Evolutionary conservation across 805 yeast genomes (phyloP), one percentile per base, ranked within the genome.

Genomic region (Brettanomyces nanus): DNA sequence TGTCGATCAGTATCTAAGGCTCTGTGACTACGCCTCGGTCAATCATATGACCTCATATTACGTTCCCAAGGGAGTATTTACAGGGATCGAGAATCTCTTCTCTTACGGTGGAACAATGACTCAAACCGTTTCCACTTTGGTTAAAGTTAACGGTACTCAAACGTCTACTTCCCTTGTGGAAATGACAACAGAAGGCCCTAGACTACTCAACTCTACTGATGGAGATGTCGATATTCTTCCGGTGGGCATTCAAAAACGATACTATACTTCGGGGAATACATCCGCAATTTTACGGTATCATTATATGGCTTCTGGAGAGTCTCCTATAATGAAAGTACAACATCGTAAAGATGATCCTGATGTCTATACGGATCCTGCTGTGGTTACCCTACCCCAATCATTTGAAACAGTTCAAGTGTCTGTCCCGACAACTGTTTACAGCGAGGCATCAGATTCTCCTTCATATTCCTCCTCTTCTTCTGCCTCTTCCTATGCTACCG

Each of bases 1-100:
- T 6, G 47, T 59, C 9, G 63, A 61, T 41, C 65, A 66, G 28
- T 65, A 64, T 43, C 45, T 56, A 17, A 52, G 76, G 17, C 56
- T 73, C 28, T 73, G 79, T 51, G 62, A 61, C 19, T 45, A 47
- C 35, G 45, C 49, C 7, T 18, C 41, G 6, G 47, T 51, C n/a
- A 48, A 49, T 28, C 47, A 43, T 25, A 33, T 43, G 11, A 42
- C 49, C 3, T 26, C 36, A 13, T 46, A 46, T 33, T 14, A 33
- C 5, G 35, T 44, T 3, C 46, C 44, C 11, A 23, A 33, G 6
- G 49, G 48, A 4, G 48, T 47, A 2, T 47, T 47, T 34, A 18
- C 41, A 2, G 45, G 46, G 11, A 15, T 45, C 13, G 28, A 37
- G 7, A 7, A 35, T 29, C 10, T 31, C 21, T 13, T 21, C 40